Percentiles rank a stretch among this genome's conserved stretches.
These are phyloP conservation scores for Phytophthora pseudosyringae DNA, from an alignment of 352 stramenopile species.

Conservation along the genomic window DNA sequence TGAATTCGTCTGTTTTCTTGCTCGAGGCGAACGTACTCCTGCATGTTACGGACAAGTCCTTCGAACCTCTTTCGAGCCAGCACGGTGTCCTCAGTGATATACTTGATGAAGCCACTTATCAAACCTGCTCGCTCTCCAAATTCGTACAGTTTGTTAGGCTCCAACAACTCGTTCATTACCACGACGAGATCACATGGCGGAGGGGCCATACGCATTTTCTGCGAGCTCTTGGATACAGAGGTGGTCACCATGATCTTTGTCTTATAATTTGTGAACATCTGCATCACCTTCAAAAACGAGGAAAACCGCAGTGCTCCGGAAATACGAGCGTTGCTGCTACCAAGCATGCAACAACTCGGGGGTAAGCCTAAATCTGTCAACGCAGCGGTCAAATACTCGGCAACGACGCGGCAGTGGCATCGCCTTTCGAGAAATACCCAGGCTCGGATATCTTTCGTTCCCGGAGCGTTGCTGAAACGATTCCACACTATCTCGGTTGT, in stretches of 20 bases:
- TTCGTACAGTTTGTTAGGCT: conserved; percentile 78
- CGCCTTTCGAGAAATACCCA: conserved; percentile 83
- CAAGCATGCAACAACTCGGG: conserved; percentile 79
- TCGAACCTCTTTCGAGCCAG: conserved; percentile 68
- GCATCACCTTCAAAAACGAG: conserved; percentile 72
- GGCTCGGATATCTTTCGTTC: conserved; percentile 28
- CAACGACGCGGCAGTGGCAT: conserved; percentile 71
- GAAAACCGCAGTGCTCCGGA: conserved; percentile 65
- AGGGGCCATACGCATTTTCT: conserved; percentile 48
- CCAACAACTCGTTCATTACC: conserved; percentile 78
- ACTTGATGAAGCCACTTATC: conserved; percentile 63
- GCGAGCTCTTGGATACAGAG: conserved; percentile 64
- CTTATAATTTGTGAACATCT: conserved; percentile 57
- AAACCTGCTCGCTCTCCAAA: conserved; percentile 58
- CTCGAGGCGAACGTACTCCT: conserved; percentile 59
- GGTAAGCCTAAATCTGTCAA: conserved; percentile 53
- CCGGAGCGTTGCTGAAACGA: conserved; percentile 47
- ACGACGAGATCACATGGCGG: conserved; percentile 73
- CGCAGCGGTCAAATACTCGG: conserved; percentile 73
- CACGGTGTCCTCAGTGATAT: conserved; percentile 54
- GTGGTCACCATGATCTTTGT: conserved; percentile 83
- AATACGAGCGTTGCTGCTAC: conserved; percentile 69
- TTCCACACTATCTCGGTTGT: conserved; percentile 54
- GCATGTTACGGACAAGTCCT: conserved; percentile 63
- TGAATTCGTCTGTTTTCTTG: conserved; percentile 34